Percentiles rank a stretch among this genome's conserved stretches.
phyloP scores from a whole-genome alignment of 2,329 filamentous ascomycete genomes.

The Aureobasidium musti region DNA sequence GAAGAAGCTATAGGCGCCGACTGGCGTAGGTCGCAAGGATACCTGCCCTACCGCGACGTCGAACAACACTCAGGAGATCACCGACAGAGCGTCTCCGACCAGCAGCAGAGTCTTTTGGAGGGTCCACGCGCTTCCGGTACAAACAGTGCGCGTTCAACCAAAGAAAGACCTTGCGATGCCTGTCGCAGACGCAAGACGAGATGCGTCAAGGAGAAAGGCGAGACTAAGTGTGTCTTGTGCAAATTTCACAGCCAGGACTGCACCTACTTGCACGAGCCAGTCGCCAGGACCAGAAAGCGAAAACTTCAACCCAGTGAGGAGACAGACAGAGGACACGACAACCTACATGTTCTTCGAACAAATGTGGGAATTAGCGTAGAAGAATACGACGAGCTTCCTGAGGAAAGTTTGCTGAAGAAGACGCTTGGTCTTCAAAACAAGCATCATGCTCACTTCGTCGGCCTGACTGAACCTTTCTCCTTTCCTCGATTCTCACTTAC shows the following conservation, averaged over 20 bases:
- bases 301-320: slow-evolving; percentile 14
- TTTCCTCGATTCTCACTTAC: slow-evolving; percentile 22
- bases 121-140: not conserved
- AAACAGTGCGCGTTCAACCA: slow-evolving; percentile 19
- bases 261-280: slow-evolving; percentile 63
- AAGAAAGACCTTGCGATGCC: slow-evolving; percentile 31
- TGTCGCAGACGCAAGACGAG: slow-evolving; percentile 35
- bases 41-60: not conserved
- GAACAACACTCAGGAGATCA: not conserved
- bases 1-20: slow-evolving; percentile 4
- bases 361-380: slow-evolving; percentile 53
- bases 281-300: slow-evolving; percentile 29
- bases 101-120: not conserved
- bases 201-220: slow-evolving; percentile 36
- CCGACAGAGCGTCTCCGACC: not conserved
- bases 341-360: slow-evolving; percentile 1
- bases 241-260: slow-evolving; percentile 76
- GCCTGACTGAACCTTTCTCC: slow-evolving; percentile 34
- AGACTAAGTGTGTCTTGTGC: slow-evolving; percentile 35
- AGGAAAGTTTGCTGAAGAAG: slow-evolving; percentile 65
- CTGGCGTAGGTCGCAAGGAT: not conserved
- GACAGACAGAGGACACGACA: slow-evolving; percentile 20
- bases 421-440: slow-evolving; percentile 50
- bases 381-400: slow-evolving; percentile 70
- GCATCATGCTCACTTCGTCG: slow-evolving; percentile 38